Evolutionary conservation across 208 protist species (phyloP).

Genomic region (Balamuthia mandrillaris): DNA sequence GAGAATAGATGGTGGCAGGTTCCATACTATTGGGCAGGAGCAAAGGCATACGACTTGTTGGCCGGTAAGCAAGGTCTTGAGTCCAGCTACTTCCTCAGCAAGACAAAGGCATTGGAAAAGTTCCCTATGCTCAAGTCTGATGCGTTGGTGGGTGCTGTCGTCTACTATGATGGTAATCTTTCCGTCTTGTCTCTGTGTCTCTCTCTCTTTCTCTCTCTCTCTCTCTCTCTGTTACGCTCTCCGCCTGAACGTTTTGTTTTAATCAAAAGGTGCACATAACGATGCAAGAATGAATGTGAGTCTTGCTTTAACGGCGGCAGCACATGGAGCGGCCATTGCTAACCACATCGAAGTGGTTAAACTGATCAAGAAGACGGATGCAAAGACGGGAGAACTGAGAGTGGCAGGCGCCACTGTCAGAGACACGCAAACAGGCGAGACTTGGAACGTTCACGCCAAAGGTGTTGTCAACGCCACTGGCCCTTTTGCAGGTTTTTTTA

Average conservation of each 20-base stretch:
- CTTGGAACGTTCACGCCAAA: slow-evolving; percentile 14
- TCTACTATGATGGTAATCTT: slow-evolving; percentile 93
- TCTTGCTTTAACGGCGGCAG: slow-evolving; percentile 86
- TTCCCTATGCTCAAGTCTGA: slow-evolving; percentile 48
- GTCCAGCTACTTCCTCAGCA: background rate
- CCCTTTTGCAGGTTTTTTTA: slow-evolving; percentile 32
- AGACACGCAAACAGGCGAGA: background rate
- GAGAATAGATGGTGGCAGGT: background rate
- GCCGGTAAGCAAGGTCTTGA: background rate
- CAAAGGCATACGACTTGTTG: background rate
- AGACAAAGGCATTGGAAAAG: background rate
- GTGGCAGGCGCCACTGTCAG: background rate
- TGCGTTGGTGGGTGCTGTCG: slow-evolving; percentile 80
- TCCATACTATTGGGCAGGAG: background rate
- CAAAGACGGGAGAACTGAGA: background rate
- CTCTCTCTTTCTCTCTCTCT: too few species aligned
- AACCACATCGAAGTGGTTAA: slow-evolving; percentile 81
- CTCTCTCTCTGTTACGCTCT: too few species aligned
- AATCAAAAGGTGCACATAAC: slow-evolving; percentile 76
- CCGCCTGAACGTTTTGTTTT: too few species aligned
- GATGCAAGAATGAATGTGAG: slow-evolving; percentile 90
- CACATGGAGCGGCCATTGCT: slow-evolving; percentile 79
- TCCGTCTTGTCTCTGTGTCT: too few species aligned
- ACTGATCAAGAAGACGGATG: background rate
- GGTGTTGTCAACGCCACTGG: slow-evolving; percentile 56